phyloP scores from a whole-genome alignment of 208 protist genomes.

The Leishmania aethiopica region DNA sequence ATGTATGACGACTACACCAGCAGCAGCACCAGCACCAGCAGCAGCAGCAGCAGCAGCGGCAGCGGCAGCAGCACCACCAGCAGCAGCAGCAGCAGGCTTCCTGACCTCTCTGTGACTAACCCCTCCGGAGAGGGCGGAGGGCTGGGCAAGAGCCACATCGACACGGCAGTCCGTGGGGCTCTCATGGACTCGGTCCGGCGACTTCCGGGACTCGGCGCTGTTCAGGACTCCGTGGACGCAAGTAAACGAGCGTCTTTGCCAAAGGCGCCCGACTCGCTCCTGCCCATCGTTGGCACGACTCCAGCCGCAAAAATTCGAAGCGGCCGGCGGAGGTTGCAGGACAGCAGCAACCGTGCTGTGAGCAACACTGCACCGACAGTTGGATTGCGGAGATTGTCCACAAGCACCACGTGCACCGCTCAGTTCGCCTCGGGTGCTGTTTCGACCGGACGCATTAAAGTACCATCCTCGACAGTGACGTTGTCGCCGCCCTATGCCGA shows the following conservation, averaged over 20 bases:
- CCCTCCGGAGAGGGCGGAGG: not conserved
- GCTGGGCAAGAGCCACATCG: not conserved
- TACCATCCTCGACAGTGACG: not conserved
- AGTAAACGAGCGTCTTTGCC: not conserved
- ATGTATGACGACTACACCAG: not conserved
- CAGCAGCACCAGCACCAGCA: not conserved
- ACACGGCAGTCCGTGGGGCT: not conserved
- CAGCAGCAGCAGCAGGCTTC: not conserved
- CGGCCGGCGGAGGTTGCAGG: not conserved
- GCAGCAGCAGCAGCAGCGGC: not conserved
- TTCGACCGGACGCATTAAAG: not conserved
- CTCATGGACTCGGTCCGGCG: not conserved
- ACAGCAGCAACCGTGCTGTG: not conserved
- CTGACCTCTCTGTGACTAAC: not conserved
- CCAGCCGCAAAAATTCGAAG: not conserved
- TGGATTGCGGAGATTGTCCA: not conserved
- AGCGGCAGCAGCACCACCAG: not conserved
- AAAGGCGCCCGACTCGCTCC: not conserved
- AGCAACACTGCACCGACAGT: not conserved
- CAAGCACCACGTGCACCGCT: not conserved
- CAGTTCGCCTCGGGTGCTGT: not conserved
- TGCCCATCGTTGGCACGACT: not conserved
- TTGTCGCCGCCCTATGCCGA: not conserved
- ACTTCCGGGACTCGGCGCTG: not conserved
- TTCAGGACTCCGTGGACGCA: not conserved